Percentiles rank a stretch among this genome's conserved stretches.
These are phyloP conservation scores for Mycena galericulata DNA, from an alignment of 768 basidiomycete species.

Conservation along the genomic window DNA sequence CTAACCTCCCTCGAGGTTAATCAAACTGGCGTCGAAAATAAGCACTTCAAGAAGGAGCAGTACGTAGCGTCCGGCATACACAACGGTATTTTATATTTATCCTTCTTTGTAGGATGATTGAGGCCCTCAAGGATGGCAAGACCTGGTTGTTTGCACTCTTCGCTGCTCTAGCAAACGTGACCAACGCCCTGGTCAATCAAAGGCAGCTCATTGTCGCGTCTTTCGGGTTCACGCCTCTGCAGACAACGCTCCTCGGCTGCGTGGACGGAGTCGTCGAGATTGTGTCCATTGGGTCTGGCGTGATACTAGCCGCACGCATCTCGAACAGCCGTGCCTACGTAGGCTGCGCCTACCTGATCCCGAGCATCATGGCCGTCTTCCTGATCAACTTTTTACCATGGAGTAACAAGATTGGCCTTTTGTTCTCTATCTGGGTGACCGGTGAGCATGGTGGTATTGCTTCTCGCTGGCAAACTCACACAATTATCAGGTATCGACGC, in stretches of 20 bases:
- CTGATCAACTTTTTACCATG: conserved; percentile 65
- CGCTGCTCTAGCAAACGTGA: conserved; percentile 58
- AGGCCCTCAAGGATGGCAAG: conserved; percentile 65
- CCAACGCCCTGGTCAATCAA: conserved; percentile 57
- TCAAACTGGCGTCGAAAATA: conserved; percentile 87
- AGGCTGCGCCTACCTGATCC: conserved; percentile 59
- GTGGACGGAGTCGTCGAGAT: conserved; percentile 64
- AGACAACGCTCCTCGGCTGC: conserved; percentile 66
- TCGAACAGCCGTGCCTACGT: conserved; percentile 62
- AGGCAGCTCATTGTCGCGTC: conserved; percentile 60
- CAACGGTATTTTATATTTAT: conserved; percentile 64
- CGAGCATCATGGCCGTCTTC: conserved; percentile 61
- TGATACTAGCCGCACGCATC: conserved; percentile 53
- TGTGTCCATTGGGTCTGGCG: conserved; percentile 63
- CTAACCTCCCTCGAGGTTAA: conserved; percentile 74
- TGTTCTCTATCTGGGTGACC: conserved; percentile 57
- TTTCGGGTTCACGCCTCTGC: conserved; percentile 61
- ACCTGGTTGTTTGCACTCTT: conserved; percentile 71
- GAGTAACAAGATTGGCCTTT: conserved; percentile 62
- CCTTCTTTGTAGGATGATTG: conserved; percentile 61
- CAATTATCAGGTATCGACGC: conserved; percentile 55
- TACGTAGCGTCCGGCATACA: conserved; percentile 68
- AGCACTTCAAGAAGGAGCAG: conserved; percentile 85
- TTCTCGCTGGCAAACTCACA: neutral
- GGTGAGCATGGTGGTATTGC: conserved; percentile 46